A percentile compares a stretch with the other conserved stretches of the same genome.
Evolutionary conservation across 805 yeast species (phyloP).

Genomic region (Candida oleophila): DNA sequence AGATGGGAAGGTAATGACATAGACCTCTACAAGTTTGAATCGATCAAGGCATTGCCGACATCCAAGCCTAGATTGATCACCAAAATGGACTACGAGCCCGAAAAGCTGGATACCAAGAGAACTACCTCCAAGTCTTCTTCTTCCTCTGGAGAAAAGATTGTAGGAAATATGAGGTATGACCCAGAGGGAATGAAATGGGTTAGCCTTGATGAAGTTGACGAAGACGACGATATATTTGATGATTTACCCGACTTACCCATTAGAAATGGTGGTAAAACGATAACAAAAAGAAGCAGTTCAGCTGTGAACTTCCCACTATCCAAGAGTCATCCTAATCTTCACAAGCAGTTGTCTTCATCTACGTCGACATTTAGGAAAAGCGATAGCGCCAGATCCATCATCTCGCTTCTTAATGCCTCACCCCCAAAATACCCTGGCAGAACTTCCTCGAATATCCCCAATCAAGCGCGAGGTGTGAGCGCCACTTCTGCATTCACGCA

Average conservation of each 20-base stretch:
- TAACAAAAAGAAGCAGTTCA: neutral
- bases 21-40: conserved; percentile 53
- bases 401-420: conserved; percentile 1
- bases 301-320: conserved; percentile 4
- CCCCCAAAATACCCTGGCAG: conserved; percentile 1
- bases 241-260: conserved; percentile 47
- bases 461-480: conserved; percentile 29
- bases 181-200: conserved; percentile 58
- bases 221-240: conserved; percentile 40
- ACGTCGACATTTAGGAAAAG: neutral
- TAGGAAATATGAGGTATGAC: conserved; percentile 57
- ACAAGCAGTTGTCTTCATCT: neutral
- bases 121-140: conserved; percentile 19
- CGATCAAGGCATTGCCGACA: conserved; percentile 6
- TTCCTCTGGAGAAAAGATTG: conserved; percentile 9
- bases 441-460: neutral
- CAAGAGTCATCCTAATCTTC: neutral
- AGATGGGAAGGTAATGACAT: conserved; percentile 69
- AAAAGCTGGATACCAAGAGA: conserved; percentile 8
- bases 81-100: conserved; percentile 19
- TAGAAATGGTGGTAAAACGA: neutral
- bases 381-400: neutral
- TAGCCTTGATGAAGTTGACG: conserved; percentile 39
- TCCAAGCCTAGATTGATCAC: conserved; percentile 41
- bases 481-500: conserved; percentile 27